These are phyloP conservation scores for Tolypocladium cylindrosporum DNA, from an alignment of 2,329 filamentous ascomycete genomes.

Conservation along the genomic window DNA sequence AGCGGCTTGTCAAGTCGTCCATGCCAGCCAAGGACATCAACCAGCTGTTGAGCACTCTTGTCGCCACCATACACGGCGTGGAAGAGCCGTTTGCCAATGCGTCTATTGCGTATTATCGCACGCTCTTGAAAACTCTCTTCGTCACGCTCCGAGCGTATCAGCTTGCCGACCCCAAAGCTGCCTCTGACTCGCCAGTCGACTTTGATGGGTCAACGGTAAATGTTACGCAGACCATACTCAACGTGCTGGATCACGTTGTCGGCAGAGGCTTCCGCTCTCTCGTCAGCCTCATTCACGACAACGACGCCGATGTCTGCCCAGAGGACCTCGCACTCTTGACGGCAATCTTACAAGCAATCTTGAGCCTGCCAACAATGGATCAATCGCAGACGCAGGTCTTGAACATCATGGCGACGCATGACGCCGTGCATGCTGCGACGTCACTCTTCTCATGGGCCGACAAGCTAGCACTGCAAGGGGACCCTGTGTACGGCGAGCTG, in stretches of 20 bases:
- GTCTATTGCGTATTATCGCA: slow-evolving; percentile 65
- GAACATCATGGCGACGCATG: slow-evolving; percentile 58
- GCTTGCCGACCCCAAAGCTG: slow-evolving; percentile 18
- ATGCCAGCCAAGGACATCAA: slow-evolving; percentile 40
- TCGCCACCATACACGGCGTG: slow-evolving; percentile 41
- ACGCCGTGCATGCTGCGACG: slow-evolving; percentile 69
- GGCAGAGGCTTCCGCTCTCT: slow-evolving; percentile 74
- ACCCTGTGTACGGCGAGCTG: slow-evolving; percentile 91
- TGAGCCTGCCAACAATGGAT: slow-evolving; percentile 68
- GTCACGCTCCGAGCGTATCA: slow-evolving; percentile 64
- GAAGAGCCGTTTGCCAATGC: slow-evolving; percentile 42
- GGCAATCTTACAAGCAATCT: slow-evolving; percentile 74
- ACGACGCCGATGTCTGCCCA: slow-evolving; percentile 49
- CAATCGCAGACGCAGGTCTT: slow-evolving; percentile 62
- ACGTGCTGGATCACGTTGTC: slow-evolving; percentile 70
- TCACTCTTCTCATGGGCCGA: slow-evolving; percentile 94
- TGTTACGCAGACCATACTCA: slow-evolving; percentile 56
- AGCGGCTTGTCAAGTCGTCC: slow-evolving; percentile 58
- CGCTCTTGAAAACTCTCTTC: slow-evolving; percentile 75
- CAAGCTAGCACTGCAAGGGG: slow-evolving; percentile 62
- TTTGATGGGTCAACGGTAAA: slow-evolving; percentile 28
- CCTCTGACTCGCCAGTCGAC: slow-evolving; percentile 18
- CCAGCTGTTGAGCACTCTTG: slow-evolving; percentile 39
- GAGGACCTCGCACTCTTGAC: slow-evolving; percentile 82
- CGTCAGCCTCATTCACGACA: slow-evolving; percentile 72